A percentile compares a stretch with the other conserved stretches of the same genome.
phyloP scores from a whole-genome alignment of 1,139 yeast species.

The Eremothecium cymbalariae region DNA sequence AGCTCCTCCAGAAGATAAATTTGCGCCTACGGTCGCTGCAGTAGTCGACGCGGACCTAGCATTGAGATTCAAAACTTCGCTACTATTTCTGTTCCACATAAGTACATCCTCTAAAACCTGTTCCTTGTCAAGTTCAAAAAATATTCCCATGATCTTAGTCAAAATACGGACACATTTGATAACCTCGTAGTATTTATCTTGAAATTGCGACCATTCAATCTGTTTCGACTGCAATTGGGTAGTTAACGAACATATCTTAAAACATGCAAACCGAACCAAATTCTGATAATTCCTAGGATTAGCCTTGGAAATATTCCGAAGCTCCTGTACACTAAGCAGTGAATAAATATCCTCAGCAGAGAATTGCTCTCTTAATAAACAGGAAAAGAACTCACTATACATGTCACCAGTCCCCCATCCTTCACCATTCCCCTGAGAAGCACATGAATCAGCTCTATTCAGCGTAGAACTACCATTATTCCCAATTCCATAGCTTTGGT shows the following conservation, averaged over 20 bases:
- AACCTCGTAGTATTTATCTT: slow-evolving; percentile 16
- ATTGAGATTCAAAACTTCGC: slow-evolving; percentile 9
- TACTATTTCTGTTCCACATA: slow-evolving; percentile 38
- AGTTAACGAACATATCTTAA: slow-evolving; percentile 20
- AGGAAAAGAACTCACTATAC: slow-evolving; percentile 47
- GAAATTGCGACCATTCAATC: slow-evolving; percentile 1
- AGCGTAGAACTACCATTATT: too few species aligned
- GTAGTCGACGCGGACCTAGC: slow-evolving; percentile 26
- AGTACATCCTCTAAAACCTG: slow-evolving; percentile 31
- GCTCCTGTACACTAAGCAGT: slow-evolving; percentile 48
- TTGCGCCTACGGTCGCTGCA: slow-evolving; percentile 34
- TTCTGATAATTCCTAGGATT: slow-evolving; percentile 50
- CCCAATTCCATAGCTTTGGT: too few species aligned
- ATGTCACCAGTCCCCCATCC: too few species aligned
- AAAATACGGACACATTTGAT: slow-evolving; percentile 60
- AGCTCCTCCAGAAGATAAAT: slow-evolving; percentile 26
- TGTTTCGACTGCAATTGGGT: slow-evolving; percentile 7
- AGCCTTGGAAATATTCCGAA: slow-evolving; percentile 50
- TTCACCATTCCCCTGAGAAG: too few species aligned
- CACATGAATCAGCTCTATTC: too few species aligned
- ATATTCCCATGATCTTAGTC: slow-evolving; percentile 57
- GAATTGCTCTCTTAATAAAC: slow-evolving; percentile 35
- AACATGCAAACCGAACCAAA: slow-evolving; percentile 40
- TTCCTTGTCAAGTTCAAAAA: slow-evolving; percentile 44
- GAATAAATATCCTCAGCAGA: slow-evolving; percentile 46